Conservation (phyloP, 257 asterid genomes). For the Solanum corneliomulleri region DNA sequence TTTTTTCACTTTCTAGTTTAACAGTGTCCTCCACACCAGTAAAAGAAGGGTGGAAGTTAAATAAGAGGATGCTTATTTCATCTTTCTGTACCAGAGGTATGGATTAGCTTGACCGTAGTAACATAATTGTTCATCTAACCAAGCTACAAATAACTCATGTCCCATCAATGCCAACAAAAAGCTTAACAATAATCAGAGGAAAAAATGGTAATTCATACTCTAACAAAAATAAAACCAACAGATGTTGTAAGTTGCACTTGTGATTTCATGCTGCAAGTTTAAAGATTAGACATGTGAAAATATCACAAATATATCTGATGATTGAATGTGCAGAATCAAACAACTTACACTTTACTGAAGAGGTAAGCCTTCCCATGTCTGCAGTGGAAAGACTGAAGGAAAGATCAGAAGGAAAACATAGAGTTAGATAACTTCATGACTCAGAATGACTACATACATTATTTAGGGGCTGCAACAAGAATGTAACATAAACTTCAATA, state of each 20-base stretch:
- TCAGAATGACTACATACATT: neutral
- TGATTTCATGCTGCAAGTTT: neutral
- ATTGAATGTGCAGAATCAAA: conserved; percentile 8
- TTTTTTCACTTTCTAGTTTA: too few species aligned
- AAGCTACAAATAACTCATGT: neutral
- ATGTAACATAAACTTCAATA: neutral
- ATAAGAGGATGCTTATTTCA: neutral
- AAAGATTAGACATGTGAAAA: neutral
- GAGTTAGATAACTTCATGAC: conserved; percentile 1
- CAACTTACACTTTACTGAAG: conserved; percentile 70
- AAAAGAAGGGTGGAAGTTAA: too few species aligned
- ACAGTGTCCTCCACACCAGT: too few species aligned
- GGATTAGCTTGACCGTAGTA: neutral
- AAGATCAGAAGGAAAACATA: conserved; percentile 4
- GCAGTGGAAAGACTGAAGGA: conserved; percentile 48
- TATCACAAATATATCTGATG: neutral
- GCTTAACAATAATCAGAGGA: neutral
- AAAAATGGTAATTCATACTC: neutral
- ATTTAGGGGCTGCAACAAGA: neutral
- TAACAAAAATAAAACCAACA: neutral
- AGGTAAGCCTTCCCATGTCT: conserved; percentile 75
- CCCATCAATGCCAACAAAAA: neutral
- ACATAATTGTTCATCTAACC: neutral
- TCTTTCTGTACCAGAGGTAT: neutral
- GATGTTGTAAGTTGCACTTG: neutral